Evolutionary conservation across 2,329 filamentous ascomycete genomes (phyloP), one percentile per base, ranked within the genome.

Genomic region (Phoma sp.): DNA sequence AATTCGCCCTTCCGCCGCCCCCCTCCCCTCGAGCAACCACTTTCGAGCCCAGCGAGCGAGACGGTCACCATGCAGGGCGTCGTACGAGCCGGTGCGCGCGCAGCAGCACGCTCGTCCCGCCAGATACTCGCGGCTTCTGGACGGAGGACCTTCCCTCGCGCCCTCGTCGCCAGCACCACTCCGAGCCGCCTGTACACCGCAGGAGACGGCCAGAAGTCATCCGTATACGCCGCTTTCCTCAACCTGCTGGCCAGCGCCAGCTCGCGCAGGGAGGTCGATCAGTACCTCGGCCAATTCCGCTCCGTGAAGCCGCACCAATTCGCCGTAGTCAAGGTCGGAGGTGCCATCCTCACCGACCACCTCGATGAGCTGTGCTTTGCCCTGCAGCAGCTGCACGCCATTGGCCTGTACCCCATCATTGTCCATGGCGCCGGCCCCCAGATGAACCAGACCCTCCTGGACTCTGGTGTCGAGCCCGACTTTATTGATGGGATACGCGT

Each of bases 241-340:
- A 91, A 93, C 79, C 85, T 96, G 56, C 84, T 98, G 65, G 96
- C 92, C 80, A 96, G 93, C 78, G 96, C 98, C 74, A 93, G 92
- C 59, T 96, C 92, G 60, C 96, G 96, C 84, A 84, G 93, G 57
- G 93, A 99, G 80, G 92, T 96, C 60, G 91, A 97, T 81, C 93
- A 98, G 78, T 98, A 98, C 77, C 87, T 98, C 55, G 95, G 93
- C 64, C 92, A 98, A 75, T 99, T 99, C 83, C 95, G 90, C 65
- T 96, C 93, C 28, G 93, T 97, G 58, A 95, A 92, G 37, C 96
- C 92, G 29, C 93, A 98, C 80, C 92, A 96, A 73, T 99, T 98
- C 76, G 93, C 93, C 64, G 93, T 99, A 42, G 96, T 99, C 78
- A 99, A 99, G 82, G 93, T 98, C 50, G 95, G 93, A 58, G 95